phyloP scores from a whole-genome alignment of 129 eudicot genomes.

The Mikania micrantha region DNA sequence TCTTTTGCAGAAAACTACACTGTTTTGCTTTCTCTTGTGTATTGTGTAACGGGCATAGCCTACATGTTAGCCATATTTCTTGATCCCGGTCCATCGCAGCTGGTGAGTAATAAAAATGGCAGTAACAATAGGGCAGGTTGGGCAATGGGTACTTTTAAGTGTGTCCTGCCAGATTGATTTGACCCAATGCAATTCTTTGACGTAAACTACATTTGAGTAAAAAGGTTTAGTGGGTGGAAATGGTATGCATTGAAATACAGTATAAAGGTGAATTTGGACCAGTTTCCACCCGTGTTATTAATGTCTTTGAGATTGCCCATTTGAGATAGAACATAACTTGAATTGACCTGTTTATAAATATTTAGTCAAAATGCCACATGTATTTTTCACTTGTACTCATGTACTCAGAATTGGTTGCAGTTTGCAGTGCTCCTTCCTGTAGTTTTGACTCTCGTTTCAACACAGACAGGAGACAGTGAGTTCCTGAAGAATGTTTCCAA shows the following conservation, averaged over 20 bases:
- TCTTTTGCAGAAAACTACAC: slow-evolving; percentile 64
- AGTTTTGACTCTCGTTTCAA: slow-evolving; percentile 72
- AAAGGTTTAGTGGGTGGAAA: neutral
- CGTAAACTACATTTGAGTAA: neutral
- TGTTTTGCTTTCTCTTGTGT: slow-evolving; percentile 78
- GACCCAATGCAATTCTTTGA: neutral
- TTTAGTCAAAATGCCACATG: neutral
- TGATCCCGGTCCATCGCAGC: slow-evolving; percentile 89
- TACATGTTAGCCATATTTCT: slow-evolving; percentile 84
- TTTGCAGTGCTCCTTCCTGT: slow-evolving; percentile 90
- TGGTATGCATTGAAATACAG: neutral
- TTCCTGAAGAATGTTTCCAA: slow-evolving; percentile 42
- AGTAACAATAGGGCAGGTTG: slow-evolving; percentile 6
- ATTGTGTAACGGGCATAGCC: slow-evolving; percentile 88
- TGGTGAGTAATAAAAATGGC: slow-evolving; percentile 39
- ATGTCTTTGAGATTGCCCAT: neutral
- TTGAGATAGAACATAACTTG: neutral
- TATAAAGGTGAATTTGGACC: neutral
- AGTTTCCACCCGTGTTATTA: neutral
- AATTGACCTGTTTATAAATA: neutral
- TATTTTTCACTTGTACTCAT: neutral
- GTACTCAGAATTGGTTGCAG: slow-evolving; percentile 33
- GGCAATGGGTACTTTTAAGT: neutral
- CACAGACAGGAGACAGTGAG: slow-evolving; percentile 36
- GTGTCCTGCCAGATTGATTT: neutral